Base-by-base conservation (phyloP, 2,329 filamentous ascomycete species). In the Trichoderma atrobrunneum region DNA sequence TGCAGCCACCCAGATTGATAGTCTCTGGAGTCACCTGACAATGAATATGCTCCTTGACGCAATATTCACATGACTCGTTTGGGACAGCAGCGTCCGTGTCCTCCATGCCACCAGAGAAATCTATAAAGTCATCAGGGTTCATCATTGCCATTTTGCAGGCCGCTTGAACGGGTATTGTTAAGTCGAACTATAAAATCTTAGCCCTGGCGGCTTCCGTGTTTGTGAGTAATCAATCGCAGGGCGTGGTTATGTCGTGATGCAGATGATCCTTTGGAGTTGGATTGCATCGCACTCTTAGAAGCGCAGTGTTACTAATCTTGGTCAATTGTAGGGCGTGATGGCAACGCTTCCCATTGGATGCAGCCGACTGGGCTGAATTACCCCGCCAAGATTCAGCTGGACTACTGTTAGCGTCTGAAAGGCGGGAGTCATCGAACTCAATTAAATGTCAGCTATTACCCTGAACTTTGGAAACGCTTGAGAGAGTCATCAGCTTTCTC, bases 251-350 rank as follows among this genome's bases (percentile, higher is more conserved):
- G 36, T 43, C n/a, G 51, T 24, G 34, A 24, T 54, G 0, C n/a
- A 21, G 21, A 54, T 14, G 48, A 24, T 54, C 48, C 48, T 7
- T 54, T 10, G 21, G 21, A 54, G 21, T 54, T 21, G 48, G 48
- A 64, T 21, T 1, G 61, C 16, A 48, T 51, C 39, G 21, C 14
- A n/a, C 2, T 18, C 3, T 64, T 30, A 10, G 32, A 16, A 51
- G 16, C 24, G 57, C 57, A 60, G 16, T 64, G 32, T 62, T 39
- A 57, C 3, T 36, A 67, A 57, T 56, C 11, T n/a, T 67, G 24
- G 32, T 67, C 64, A 67, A 39, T 57, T 39, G 18, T 67, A 67
- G 51, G 64, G 64, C 64, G 64, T 39, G 32, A 12, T 57, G 24
- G 11, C 43, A 34, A 11, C 48, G 7, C 7, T n/a, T 32, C 43